These are phyloP conservation scores for Albifimbria verrucaria DNA, from an alignment of 2,329 filamentous ascomycete species.

Conservation along the genomic window DNA sequence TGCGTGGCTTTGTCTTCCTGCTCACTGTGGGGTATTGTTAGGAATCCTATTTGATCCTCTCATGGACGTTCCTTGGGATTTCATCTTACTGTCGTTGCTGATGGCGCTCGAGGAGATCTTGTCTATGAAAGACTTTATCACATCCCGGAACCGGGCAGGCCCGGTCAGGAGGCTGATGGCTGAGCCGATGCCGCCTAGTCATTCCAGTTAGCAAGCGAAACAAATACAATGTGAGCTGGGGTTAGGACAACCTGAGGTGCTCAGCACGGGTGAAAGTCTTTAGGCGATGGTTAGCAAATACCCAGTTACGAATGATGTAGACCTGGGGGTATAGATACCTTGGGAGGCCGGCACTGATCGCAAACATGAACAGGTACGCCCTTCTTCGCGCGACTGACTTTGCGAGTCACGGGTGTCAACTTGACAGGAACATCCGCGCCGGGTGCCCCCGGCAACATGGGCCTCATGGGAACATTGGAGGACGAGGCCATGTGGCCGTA, in stretches of 20 bases:
- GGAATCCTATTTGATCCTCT: neutral
- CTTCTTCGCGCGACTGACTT: slow-evolving; percentile 57
- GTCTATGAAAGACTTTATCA: slow-evolving; percentile 54
- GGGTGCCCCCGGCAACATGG: slow-evolving; percentile 30
- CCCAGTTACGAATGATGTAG: slow-evolving; percentile 4
- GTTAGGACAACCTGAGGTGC: slow-evolving; percentile 50
- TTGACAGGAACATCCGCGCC: slow-evolving; percentile 41
- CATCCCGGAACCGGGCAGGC: slow-evolving; percentile 52
- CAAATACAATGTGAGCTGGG: too few relatives aligned
- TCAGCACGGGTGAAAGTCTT: slow-evolving; percentile 62
- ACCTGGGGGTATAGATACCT: slow-evolving; percentile 33
- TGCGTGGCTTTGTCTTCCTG: slow-evolving; percentile 12
- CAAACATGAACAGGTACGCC: slow-evolving; percentile 56
- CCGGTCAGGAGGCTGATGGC: slow-evolving; percentile 52
- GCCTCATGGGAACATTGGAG: slow-evolving; percentile 33
- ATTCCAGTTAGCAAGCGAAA: slow-evolving; percentile 18
- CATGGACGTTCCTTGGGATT: neutral
- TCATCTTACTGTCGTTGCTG: slow-evolving; percentile 32
- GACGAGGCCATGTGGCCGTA: slow-evolving; percentile 18
- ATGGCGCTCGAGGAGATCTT: slow-evolving; percentile 59
- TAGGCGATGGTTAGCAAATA: slow-evolving; percentile 1
- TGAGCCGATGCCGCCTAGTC: slow-evolving; percentile 56
- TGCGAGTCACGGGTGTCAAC: slow-evolving; percentile 53
- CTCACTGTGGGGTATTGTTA: slow-evolving; percentile 15
- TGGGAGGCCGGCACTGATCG: slow-evolving; percentile 47